Conservation (phyloP, 495 filamentous ascomycete species). For the Bathelium albidoporum region DNA sequence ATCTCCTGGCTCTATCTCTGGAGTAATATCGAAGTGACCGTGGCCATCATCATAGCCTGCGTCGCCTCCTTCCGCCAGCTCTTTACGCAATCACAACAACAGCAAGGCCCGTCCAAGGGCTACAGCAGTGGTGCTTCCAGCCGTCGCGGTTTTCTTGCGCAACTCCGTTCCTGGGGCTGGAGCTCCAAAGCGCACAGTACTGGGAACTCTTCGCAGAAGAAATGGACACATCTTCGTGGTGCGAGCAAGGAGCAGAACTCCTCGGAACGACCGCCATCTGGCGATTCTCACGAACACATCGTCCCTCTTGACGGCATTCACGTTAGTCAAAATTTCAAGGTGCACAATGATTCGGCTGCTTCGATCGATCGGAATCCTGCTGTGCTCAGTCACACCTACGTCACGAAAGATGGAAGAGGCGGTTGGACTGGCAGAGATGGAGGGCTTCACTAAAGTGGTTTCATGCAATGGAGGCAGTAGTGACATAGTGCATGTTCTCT, state of each 20-base stretch:
- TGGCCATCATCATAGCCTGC: not conserved
- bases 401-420: too few relatives aligned
- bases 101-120: not conserved
- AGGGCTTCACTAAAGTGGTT: too few relatives aligned
- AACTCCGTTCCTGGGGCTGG: not conserved
- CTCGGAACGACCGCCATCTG: not conserved
- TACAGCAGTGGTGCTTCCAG: not conserved
- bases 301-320: not conserved
- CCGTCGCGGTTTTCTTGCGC: not conserved
- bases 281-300: not conserved
- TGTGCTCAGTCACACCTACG: too few relatives aligned
- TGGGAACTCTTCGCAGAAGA: not conserved
- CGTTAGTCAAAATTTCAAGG: too few relatives aligned
- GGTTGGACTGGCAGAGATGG: too few relatives aligned
- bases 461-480: too few relatives aligned
- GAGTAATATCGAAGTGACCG: conserved; percentile 4
- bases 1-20: conserved; percentile 3
- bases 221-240: not conserved
- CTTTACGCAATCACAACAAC: not conserved
- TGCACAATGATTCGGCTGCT: too few relatives aligned
- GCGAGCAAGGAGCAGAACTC: not conserved
- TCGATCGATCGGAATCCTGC: too few relatives aligned
- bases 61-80: not conserved
- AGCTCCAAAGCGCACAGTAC: not conserved
- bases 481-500: too few relatives aligned